Evolutionary conservation across 768 basidiomycete genomes (phyloP).

Genomic region (Paxillus involutus): DNA sequence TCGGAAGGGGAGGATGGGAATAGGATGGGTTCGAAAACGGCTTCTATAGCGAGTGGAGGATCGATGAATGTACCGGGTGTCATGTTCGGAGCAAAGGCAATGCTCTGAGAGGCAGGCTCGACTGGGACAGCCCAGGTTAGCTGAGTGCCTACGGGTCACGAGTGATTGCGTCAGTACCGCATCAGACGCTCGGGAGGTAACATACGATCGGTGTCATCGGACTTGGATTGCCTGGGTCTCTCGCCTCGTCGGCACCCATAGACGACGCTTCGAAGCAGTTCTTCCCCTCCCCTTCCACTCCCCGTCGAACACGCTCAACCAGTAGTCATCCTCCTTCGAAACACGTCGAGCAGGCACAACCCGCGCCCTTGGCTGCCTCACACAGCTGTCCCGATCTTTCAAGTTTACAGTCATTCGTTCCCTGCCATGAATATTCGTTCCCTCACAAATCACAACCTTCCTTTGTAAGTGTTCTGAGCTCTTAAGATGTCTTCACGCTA

Average conservation of each 20-base stretch:
- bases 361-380: constrained; percentile 10
- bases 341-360: constrained; percentile 1
- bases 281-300: constrained; percentile 21
- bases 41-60: constrained; percentile 37
- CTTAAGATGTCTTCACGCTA: constrained; percentile 1
- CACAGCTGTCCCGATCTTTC: constrained; percentile 32
- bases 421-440: constrained; percentile 27
- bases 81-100: constrained; percentile 59
- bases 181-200: not conserved
- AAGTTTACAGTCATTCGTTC: constrained; percentile 33
- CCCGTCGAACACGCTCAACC: constrained; percentile 19
- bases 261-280: constrained; percentile 38
- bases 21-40: constrained; percentile 46
- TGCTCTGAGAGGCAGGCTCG: constrained; percentile 38
- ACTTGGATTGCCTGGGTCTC: constrained; percentile 38
- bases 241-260: constrained; percentile 59
- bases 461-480: constrained; percentile 42
- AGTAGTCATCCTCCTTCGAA: constrained; percentile 23
- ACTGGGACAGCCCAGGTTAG: constrained; percentile 47
- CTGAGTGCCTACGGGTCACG: constrained; percentile 35
- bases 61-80: constrained; percentile 60
- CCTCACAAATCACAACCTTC: constrained; percentile 43
- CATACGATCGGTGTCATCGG: constrained; percentile 37
- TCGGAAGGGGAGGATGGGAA: constrained; percentile 53
- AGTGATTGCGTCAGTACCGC: constrained; percentile 13